Percentiles rank a stretch among this genome's conserved stretches.
phyloP scores from a whole-genome alignment of 257 asterid species.

The Nicotiana paniculata region DNA sequence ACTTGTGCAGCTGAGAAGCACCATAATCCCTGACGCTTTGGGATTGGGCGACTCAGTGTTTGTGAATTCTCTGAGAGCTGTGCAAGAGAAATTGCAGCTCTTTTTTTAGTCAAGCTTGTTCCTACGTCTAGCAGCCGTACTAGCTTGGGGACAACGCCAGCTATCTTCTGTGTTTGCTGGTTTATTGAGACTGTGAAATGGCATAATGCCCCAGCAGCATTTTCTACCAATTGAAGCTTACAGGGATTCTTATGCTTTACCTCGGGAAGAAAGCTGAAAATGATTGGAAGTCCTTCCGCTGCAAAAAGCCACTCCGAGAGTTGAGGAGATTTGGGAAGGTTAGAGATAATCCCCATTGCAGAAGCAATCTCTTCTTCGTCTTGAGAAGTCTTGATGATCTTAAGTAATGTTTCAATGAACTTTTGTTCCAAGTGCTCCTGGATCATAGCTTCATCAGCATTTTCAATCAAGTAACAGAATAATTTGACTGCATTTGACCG shows the following conservation, averaged over 20 bases:
- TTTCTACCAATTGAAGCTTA: constrained; percentile 33
- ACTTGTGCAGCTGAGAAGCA: constrained; percentile 47
- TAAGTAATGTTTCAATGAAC: constrained; percentile 33
- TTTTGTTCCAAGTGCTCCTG: constrained; percentile 32
- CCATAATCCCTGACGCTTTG: constrained; percentile 38
- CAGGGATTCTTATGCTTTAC: constrained; percentile 19
- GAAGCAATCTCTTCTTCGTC: constrained; percentile 48
- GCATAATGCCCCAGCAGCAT: constrained; percentile 44
- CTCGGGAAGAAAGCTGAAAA: constrained; percentile 24
- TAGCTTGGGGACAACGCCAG: constrained; percentile 33
- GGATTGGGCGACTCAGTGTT: constrained; percentile 30
- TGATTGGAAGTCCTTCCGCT: constrained; percentile 27
- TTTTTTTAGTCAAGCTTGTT: constrained; percentile 28
- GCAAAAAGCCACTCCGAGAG: constrained; percentile 47
- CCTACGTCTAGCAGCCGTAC: constrained; percentile 44
- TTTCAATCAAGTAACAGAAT: constrained; percentile 36
- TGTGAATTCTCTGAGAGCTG: constrained; percentile 48
- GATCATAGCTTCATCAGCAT: constrained; percentile 25
- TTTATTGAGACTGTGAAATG: constrained; percentile 39
- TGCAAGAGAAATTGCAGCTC: constrained; percentile 43
- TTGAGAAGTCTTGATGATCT: constrained; percentile 28
- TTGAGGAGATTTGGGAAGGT: constrained; percentile 37
- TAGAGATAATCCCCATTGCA: constrained; percentile 42
- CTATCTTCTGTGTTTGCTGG: constrained; percentile 38
- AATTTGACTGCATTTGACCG: constrained; percentile 49